Evolutionary conservation across 1,139 yeast species (phyloP), one percentile per base, ranked within the genome.

Genomic region (Kluyveromyces sp.): DNA sequence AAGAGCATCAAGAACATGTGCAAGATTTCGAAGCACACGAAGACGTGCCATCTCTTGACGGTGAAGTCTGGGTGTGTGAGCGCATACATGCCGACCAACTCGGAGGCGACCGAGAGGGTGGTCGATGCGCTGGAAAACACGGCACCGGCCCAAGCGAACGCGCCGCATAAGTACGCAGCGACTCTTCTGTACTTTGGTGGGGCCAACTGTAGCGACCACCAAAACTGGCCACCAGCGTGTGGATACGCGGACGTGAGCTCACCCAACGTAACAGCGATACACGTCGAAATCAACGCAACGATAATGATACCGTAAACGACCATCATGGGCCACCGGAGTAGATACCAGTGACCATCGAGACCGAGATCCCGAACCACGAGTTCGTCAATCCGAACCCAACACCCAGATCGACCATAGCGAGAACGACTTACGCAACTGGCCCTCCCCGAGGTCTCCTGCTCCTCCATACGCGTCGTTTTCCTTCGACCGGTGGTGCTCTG

Each of bases 331-430:
- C 88, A 34, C 80, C 79, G 34, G 75, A 67, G 25, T 66, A 59
- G 45, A 75, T 68, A 45, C 78, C 77, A 4, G 76, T 68, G 33
- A 71, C 70, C 57, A 74, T 67, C 1, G 79, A 70, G 1, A 78
- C 74, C 4, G 77, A 71, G 37, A 75, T 69, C 38, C 79, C 79
- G 48, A 74, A 72, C 77, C 78, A 75, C 4, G 78, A 73, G 56
- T 75, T 75, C n/a, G 87, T 81, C 48, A 81, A 64, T 27, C 85
- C 85, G 56, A 81, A 81, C 3, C 86, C 86, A 49, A 81, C 81
- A 49, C 84, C 84, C 28, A 79, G 41, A 75, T 65, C 4, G 79
- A 73, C 70, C 74, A 73, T 29, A 75, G 61, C 0, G 77, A 71
- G 50, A 72, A 71, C 15, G 67, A 61, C 50, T 63, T 65, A 41